phyloP scores from a whole-genome alignment of 2,329 filamentous ascomycete genomes.

The Penicillium sp. region DNA sequence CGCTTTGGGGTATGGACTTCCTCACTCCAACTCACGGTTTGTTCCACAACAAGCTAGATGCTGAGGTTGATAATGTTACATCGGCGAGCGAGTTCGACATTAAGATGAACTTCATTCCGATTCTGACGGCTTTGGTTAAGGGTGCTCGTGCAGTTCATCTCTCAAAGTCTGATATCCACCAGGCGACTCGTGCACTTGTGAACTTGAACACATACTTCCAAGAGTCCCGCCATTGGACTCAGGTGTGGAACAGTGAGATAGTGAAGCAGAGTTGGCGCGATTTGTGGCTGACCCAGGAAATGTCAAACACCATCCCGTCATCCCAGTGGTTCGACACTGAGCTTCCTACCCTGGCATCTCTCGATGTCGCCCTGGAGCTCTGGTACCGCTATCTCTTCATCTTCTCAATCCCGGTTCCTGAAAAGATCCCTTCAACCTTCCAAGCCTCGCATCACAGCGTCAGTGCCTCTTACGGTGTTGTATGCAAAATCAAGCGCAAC shows the following conservation, averaged over 20 bases:
- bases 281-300: constrained; percentile 48
- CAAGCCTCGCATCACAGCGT: constrained; percentile 63
- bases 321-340: constrained; percentile 40
- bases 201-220: constrained; percentile 53
- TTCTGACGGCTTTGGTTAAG: constrained; percentile 51
- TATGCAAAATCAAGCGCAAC: constrained; percentile 60
- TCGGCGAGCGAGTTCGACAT: constrained; percentile 49
- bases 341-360: constrained; percentile 37
- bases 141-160: constrained; percentile 49
- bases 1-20: constrained; percentile 56
- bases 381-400: constrained; percentile 52
- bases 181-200: constrained; percentile 49
- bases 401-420: constrained; percentile 57
- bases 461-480: constrained; percentile 59
- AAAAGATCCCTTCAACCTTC: constrained; percentile 58
- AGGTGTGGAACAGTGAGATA: constrained; percentile 48
- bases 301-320: constrained; percentile 39
- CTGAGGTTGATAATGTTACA: constrained; percentile 50
- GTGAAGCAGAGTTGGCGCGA: constrained; percentile 48
- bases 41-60: constrained; percentile 54
- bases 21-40: constrained; percentile 54
- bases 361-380: constrained; percentile 40
- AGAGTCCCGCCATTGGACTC: constrained; percentile 48
- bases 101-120: constrained; percentile 54
- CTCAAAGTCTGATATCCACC: constrained; percentile 44